Percentiles rank a stretch among this genome's conserved stretches.
Evolutionary conservation across 371 early-diverging fungal genomes (phyloP).

Genomic region (Mucor irregularis): DNA sequence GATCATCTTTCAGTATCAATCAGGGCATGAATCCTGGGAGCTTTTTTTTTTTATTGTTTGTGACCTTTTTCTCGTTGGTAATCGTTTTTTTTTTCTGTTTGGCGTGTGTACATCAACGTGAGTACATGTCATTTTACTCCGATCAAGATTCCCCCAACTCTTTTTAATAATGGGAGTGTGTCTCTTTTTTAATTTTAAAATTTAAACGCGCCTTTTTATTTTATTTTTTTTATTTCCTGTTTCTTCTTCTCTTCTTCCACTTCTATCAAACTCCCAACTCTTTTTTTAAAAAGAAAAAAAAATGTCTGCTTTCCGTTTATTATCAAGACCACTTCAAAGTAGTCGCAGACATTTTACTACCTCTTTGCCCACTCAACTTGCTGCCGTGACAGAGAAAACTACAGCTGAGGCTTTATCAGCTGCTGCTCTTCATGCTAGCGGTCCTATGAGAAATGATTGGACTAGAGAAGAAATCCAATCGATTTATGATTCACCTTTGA

Average conservation of each 20-base stretch:
- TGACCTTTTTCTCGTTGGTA: not conserved
- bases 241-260: constrained; percentile 17
- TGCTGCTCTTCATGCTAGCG: constrained; percentile 60
- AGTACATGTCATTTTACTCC: not conserved
- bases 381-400: constrained; percentile 48
- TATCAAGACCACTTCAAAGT: constrained; percentile 34
- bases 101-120: too few species aligned
- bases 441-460: constrained; percentile 75
- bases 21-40: constrained; percentile 4
- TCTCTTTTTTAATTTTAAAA: constrained; percentile 5
- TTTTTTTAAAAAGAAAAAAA: not conserved
- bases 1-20: not conserved
- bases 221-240: not conserved
- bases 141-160: constrained; percentile 13
- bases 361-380: constrained; percentile 52
- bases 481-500: constrained; percentile 80
- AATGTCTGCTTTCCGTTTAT: constrained; percentile 49
- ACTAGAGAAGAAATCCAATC: constrained; percentile 71
- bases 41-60: not conserved
- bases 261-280: constrained; percentile 7
- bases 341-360: constrained; percentile 48
- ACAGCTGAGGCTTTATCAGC: constrained; percentile 47
- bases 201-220: not conserved
- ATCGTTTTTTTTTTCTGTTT: not conserved
- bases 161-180: constrained; percentile 4